Conservation (phyloP, 169 alveolate genomes). For the Eimeria acervulina region DNA sequence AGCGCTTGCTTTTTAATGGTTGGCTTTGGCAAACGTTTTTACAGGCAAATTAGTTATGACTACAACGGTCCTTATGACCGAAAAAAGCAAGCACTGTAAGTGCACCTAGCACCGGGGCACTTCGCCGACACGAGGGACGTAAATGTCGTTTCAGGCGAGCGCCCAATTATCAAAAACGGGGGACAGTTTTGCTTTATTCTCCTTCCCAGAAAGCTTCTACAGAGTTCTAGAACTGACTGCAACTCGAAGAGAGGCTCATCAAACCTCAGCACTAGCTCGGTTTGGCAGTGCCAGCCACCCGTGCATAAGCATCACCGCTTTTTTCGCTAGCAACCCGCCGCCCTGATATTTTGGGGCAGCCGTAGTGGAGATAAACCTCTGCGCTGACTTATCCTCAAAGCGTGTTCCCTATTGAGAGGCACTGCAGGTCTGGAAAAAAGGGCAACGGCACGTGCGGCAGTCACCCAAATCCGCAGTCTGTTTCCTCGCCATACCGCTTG, state of each 20-base stretch:
- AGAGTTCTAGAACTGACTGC: background rate
- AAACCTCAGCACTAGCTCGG: background rate
- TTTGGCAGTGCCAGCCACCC: conserved; percentile 1
- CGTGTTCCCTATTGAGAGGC: background rate
- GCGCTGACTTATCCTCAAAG: conserved; percentile 41
- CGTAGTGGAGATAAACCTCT: background rate
- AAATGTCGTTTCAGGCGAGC: background rate
- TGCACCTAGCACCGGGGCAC: background rate
- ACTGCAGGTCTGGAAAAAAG: conserved; percentile 2
- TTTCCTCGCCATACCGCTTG: conserved; percentile 68
- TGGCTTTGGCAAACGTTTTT: background rate
- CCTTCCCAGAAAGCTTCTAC: background rate
- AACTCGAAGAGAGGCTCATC: background rate
- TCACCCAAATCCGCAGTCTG: conserved; percentile 50
- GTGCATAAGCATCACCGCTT: background rate
- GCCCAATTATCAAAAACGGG: background rate
- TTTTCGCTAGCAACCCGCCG: conserved; percentile 53
- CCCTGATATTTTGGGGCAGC: conserved; percentile 16
- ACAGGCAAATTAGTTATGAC: background rate
- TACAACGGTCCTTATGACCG: background rate
- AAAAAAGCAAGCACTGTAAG: background rate
- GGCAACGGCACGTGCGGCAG: conserved; percentile 56
- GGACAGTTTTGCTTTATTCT: background rate
- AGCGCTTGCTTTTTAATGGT: background rate
- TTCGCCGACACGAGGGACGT: background rate